Conservation (phyloP, 352 stramenopile genomes). For the Phytophthora pinifolia region DNA sequence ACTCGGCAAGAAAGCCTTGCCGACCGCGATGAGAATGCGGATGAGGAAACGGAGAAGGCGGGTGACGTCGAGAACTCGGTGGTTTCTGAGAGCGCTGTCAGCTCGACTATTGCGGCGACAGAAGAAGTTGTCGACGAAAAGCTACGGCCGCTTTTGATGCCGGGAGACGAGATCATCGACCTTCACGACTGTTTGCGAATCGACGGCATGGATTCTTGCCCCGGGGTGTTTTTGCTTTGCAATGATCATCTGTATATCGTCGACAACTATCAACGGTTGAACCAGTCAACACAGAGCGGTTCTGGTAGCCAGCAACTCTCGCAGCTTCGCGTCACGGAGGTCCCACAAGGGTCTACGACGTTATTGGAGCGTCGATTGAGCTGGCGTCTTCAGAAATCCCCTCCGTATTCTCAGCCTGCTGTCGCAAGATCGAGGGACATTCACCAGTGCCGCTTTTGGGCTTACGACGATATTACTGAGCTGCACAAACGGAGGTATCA, state of each 20-base stretch:
- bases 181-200: slow-evolving; percentile 73
- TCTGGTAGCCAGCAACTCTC: slow-evolving; percentile 12
- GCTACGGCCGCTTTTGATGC: slow-evolving; percentile 60
- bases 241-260: slow-evolving; percentile 73
- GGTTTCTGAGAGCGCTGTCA: slow-evolving; percentile 12
- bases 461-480: slow-evolving; percentile 72
- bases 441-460: slow-evolving; percentile 74
- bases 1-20: slow-evolving; percentile 15
- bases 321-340: slow-evolving; percentile 49
- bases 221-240: slow-evolving; percentile 67
- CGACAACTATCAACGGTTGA: slow-evolving; percentile 66
- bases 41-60: slow-evolving; percentile 10
- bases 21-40: slow-evolving; percentile 12
- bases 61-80: slow-evolving; percentile 19
- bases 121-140: slow-evolving; percentile 67
- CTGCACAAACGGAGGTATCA: slow-evolving; percentile 79
- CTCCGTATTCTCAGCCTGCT: slow-evolving; percentile 3
- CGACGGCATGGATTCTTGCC: slow-evolving; percentile 78
- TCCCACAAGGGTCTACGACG: slow-evolving; percentile 47
- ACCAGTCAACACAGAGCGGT: slow-evolving; percentile 12
- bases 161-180: slow-evolving; percentile 63
- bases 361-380: slow-evolving; percentile 57
- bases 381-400: slow-evolving; percentile 27
- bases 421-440: slow-evolving; percentile 38
- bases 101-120: not conserved